Conservation (phyloP, 768 basidiomycete genomes). For the Chlorophyllum brunneum region DNA sequence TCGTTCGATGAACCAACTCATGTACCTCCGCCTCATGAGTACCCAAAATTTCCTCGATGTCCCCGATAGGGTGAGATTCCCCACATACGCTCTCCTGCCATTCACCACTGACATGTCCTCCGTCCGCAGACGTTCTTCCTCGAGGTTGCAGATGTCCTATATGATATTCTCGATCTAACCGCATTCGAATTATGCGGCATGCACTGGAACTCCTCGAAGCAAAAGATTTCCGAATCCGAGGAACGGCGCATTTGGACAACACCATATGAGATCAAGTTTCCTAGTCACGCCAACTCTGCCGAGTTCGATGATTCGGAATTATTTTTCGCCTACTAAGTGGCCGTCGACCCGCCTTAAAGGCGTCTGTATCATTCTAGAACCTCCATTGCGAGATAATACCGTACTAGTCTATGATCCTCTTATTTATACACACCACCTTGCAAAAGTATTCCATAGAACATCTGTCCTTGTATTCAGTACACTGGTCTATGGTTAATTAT, state of each 20-base stretch:
- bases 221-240: slow-evolving; percentile 27
- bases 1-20: slow-evolving; percentile 53
- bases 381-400: slow-evolving; percentile 1
- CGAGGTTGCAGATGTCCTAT: slow-evolving; percentile 42
- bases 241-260: slow-evolving; percentile 42
- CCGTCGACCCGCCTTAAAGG: background rate
- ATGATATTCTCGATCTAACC: slow-evolving; percentile 55
- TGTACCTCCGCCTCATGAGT: slow-evolving; percentile 64
- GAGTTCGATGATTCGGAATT: slow-evolving; percentile 10
- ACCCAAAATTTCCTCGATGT: slow-evolving; percentile 47
- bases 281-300: slow-evolving; percentile 6
- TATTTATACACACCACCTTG: slow-evolving; percentile 1
- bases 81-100: slow-evolving; percentile 8
- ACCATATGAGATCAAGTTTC: slow-evolving; percentile 11
- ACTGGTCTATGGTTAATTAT: slow-evolving; percentile 7
- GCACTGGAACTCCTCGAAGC: slow-evolving; percentile 63
- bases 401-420: slow-evolving; percentile 1
- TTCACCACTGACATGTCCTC: slow-evolving; percentile 11
- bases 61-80: slow-evolving; percentile 47
- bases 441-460: slow-evolving; percentile 10
- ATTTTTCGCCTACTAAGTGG: slow-evolving; percentile 12
- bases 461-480: background rate
- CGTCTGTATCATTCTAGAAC: slow-evolving; percentile 4
- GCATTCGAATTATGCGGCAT: slow-evolving; percentile 75
- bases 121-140: slow-evolving; percentile 20